Evolutionary conservation across 345 rosid genomes (phyloP).

Genomic region (Aethionema arabicum): DNA sequence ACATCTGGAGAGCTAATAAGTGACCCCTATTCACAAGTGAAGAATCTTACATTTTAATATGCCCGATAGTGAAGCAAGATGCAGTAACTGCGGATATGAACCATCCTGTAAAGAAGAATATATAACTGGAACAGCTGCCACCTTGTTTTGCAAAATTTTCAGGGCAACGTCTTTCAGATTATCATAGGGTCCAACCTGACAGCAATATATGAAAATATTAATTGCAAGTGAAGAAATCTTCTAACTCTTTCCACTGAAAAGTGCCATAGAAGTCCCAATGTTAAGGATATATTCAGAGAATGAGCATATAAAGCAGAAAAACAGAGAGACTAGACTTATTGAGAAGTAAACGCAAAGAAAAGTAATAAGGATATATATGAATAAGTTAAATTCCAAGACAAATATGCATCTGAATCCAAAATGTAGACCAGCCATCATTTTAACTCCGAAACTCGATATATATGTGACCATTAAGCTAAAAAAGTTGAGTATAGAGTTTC

Average conservation of each 20-base stretch:
- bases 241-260: conserved; percentile 15
- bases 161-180: conserved; percentile 75
- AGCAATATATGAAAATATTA: conserved; percentile 20
- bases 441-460: not conserved
- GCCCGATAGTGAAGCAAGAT: conserved; percentile 92
- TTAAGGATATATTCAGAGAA: conserved; percentile 3
- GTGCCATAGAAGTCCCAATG: conserved; percentile 20
- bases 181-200: conserved; percentile 93
- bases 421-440: conserved; percentile 11
- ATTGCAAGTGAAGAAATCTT: conserved; percentile 12
- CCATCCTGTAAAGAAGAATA: conserved; percentile 57
- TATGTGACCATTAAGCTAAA: conserved; percentile 1
- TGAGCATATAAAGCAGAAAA: conserved; percentile 16
- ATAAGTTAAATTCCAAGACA: conserved; percentile 6
- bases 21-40: conserved; percentile 13
- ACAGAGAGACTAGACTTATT: not conserved
- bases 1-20: conserved; percentile 13
- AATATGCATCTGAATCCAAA: conserved; percentile 14
- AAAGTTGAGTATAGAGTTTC: not conserved
- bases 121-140: conserved; percentile 77
- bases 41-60: conserved; percentile 75
- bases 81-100: conserved; percentile 75
- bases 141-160: conserved; percentile 74
- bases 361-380: conserved; percentile 5
- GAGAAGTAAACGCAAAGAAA: conserved; percentile 16